Evolutionary conservation across 305 asterid species (phyloP).

Genomic region (Galium porrigens): DNA sequence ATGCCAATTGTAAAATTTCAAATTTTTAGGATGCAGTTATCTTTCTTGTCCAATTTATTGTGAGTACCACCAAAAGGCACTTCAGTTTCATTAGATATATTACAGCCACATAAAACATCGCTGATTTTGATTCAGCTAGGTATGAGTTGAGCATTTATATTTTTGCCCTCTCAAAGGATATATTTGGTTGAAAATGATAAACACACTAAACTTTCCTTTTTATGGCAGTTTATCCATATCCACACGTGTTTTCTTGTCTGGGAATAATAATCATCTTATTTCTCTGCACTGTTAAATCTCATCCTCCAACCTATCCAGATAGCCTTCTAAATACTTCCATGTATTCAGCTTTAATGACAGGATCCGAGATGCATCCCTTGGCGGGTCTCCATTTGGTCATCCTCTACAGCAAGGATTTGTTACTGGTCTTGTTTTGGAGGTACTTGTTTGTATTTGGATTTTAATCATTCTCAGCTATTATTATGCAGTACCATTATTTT

Average conservation of each 20-base stretch:
- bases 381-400: slow-evolving; percentile 98
- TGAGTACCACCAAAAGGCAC: neutral
- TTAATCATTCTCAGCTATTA: slow-evolving; percentile 1
- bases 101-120: neutral
- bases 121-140: neutral
- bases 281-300: neutral
- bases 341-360: slow-evolving; percentile 86
- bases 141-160: neutral
- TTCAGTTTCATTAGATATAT: neutral
- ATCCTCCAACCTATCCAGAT: neutral
- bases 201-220: neutral
- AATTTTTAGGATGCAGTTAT: neutral
- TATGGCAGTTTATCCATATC: neutral
- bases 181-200: neutral
- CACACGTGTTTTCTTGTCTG: neutral
- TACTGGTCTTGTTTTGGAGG: slow-evolving; percentile 83
- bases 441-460: slow-evolving; percentile 21
- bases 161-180: neutral
- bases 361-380: slow-evolving; percentile 82
- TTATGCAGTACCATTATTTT: neutral
- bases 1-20: neutral
- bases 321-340: slow-evolving; percentile 11
- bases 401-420: slow-evolving; percentile 91
- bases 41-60: neutral
- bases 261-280: neutral